Evolutionary conservation across 805 yeast species (phyloP).

Genomic region (Maudiozyma barnettii): DNA sequence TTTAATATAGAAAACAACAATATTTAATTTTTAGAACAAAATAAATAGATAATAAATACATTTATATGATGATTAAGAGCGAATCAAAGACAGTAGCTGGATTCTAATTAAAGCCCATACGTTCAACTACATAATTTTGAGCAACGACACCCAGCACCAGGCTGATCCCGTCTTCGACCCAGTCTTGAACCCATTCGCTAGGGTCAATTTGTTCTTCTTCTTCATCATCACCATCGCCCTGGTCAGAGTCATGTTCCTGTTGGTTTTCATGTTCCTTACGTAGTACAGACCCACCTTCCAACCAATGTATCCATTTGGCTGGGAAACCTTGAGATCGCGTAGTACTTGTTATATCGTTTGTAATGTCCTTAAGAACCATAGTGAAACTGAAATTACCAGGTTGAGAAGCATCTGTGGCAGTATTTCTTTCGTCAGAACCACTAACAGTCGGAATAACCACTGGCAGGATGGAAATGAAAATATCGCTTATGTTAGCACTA

Average conservation of each 20-base stretch:
- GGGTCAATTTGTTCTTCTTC: conserved; percentile 55
- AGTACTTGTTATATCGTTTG: conserved; percentile 62
- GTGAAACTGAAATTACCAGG: conserved; percentile 63
- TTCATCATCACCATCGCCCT: conserved; percentile 21
- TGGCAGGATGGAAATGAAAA: conserved; percentile 66
- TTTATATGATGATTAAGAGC: no score
- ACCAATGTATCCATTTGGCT: conserved; percentile 85
- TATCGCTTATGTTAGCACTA: conserved; percentile 38
- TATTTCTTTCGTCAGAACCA: conserved; percentile 11
- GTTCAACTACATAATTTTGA: conserved; percentile 78
- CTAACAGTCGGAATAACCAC: conserved; percentile 27
- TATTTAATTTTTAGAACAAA: no score
- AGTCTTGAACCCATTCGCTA: conserved; percentile 70
- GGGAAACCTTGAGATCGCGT: conserved; percentile 89
- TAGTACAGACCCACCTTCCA: conserved; percentile 31
- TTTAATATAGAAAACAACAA: no score
- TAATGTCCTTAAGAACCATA: conserved; percentile 64
- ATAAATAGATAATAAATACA: no score
- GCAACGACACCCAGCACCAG: conserved; percentile 80
- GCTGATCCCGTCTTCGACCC: conserved; percentile 72
- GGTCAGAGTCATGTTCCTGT: conserved; percentile 20
- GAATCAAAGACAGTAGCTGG: background rate
- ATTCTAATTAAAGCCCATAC: conserved; percentile 41
- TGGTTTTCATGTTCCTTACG: conserved; percentile 11
- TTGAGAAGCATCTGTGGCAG: conserved; percentile 31